Evolutionary conservation across 2,329 filamentous ascomycete species (phyloP), one percentile per base, ranked within the genome.

Genomic region (Aphanocladium album): DNA sequence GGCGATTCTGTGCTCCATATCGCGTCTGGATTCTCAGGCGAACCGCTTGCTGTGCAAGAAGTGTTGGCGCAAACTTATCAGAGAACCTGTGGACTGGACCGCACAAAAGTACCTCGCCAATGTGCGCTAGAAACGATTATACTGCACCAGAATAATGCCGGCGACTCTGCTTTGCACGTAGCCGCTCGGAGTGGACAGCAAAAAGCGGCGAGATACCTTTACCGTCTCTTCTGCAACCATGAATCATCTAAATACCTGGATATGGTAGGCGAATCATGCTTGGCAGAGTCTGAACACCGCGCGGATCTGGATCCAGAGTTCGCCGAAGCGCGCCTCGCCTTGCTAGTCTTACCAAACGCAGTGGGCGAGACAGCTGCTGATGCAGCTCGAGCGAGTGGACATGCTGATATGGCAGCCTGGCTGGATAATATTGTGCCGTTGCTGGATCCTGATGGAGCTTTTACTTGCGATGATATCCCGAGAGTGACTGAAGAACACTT

Each of bases 1-100:
- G 52, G 52, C 52, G 52, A 56, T 46, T 56, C 53, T 33, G 21
- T 56, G 37, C 33, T 56, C 23, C 39, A 56, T 23, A 56, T 56
- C 21, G 39, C 39, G 25, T 21, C 53, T 16, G 12, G 16, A 17
- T 56, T 46, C 21, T 45, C 23, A 17, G 37, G 53, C 16, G 39
- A 56, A 33, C 53, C 16, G 14, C 41, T 56, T 19, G 23, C 23
- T 30, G 39, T 56, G 39, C 23, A 56, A 39, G 1, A 46, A 56
- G 53, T 56, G 17, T 33, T 56, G 45, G 5, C 12, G 30, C 23
- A 56, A 27, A 56, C 39, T 4, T 21, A 30, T 17, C 14, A 45
- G 23, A 56, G 19, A 33, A 19, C 53, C 30, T 56, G 39, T 12
- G 53, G 53, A 9, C 27, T 12, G 14, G 53, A 56, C 21, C 39